A percentile compares a stretch with the other conserved stretches of the same genome.
Conservation (phyloP, 1,284 basidiomycete species). For the Ustilago cynodontis region DNA sequence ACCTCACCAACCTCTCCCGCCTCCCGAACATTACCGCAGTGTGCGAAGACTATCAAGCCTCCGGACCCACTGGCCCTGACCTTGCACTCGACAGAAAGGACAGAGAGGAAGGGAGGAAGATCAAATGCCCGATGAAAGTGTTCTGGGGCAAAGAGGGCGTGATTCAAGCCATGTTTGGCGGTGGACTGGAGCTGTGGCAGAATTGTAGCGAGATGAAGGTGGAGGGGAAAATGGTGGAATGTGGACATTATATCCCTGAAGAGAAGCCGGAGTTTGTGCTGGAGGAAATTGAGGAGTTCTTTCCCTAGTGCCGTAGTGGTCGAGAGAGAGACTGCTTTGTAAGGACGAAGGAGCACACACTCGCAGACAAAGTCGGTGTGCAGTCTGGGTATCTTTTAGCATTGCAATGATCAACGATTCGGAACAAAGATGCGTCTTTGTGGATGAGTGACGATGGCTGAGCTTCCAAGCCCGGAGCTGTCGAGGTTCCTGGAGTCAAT, state of each 20-base stretch:
- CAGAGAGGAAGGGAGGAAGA: constrained; percentile 56
- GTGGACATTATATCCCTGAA: constrained; percentile 71
- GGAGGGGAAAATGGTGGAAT: constrained; percentile 56
- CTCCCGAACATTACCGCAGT: constrained; percentile 29
- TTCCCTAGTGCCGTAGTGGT: too few species aligned
- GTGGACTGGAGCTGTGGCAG: constrained; percentile 67
- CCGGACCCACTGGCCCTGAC: constrained; percentile 68
- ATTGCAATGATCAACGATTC: not conserved
- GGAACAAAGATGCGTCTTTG: not conserved
- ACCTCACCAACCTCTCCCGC: constrained; percentile 24
- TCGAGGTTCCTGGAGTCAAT: not conserved
- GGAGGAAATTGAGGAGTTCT: constrained; percentile 26
- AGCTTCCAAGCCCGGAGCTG: not conserved
- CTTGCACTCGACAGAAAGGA: constrained; percentile 68
- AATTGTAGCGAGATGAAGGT: constrained; percentile 55
- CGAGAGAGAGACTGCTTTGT: not conserved
- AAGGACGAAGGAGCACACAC: not conserved
- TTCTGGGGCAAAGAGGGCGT: constrained; percentile 70
- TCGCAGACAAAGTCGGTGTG: too few species aligned
- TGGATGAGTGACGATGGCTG: not conserved
- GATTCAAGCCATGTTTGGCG: constrained; percentile 61
- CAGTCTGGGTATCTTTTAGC: not conserved
- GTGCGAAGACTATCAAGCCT: constrained; percentile 71
- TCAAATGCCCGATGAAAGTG: constrained; percentile 59
- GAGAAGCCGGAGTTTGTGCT: constrained; percentile 64